phyloP scores from a whole-genome alignment of 768 basidiomycete genomes.

The Kondoa subrosea region DNA sequence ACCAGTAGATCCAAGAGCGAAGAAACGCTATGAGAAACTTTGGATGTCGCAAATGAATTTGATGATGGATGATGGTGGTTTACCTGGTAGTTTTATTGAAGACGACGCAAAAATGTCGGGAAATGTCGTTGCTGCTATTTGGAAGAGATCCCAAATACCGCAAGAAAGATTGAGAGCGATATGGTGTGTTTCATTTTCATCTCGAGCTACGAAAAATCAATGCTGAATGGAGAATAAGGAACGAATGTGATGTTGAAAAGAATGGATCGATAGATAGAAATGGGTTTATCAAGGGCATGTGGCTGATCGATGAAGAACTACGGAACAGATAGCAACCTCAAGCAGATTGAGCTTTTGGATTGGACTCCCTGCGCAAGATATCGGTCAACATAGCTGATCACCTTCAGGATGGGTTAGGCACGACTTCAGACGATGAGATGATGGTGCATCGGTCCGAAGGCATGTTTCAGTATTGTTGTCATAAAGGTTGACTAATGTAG shows the following conservation, averaged over 20 bases:
- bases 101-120: background rate
- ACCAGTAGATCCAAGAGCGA: background rate
- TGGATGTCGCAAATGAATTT: background rate
- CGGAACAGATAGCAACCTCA: too few relatives aligned
- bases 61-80: too few relatives aligned
- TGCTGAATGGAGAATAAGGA: background rate
- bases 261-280: background rate
- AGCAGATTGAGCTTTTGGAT: too few relatives aligned
- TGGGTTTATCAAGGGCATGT: conserved; percentile 1
- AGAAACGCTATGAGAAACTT: background rate
- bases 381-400: too few relatives aligned
- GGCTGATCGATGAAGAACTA: conserved; percentile 2
- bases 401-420: too few relatives aligned
- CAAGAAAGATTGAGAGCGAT: background rate
- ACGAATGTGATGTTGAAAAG: background rate
- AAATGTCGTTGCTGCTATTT: background rate
- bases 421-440: too few relatives aligned
- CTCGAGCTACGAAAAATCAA: background rate
- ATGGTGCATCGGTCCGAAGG: too few relatives aligned
- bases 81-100: too few relatives aligned
- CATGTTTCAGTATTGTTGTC: too few relatives aligned
- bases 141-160: conserved; percentile 4
- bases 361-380: too few relatives aligned
- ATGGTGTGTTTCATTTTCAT: background rate
- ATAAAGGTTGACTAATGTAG: too few relatives aligned